Evolutionary conservation across 2,329 filamentous ascomycete species (phyloP).

Genomic region (Falciphora oryzae): DNA sequence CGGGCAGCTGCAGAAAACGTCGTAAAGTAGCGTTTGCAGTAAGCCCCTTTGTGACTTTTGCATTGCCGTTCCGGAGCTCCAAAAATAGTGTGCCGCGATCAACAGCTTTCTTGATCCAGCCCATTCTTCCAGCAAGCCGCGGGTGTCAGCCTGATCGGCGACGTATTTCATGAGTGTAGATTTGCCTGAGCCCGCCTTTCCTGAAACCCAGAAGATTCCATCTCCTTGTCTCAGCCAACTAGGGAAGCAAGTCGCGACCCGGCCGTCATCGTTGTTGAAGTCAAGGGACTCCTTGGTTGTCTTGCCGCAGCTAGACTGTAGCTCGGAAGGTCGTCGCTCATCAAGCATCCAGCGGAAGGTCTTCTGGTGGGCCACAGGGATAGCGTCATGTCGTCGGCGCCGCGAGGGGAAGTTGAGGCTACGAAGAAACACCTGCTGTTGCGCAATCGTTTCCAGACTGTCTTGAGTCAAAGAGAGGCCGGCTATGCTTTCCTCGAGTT

Average conservation of each 20-base stretch:
- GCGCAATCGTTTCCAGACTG: neutral
- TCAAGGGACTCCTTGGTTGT: neutral
- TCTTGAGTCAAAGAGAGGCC: neutral
- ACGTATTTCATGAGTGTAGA: slow-evolving; percentile 12
- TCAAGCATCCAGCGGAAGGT: slow-evolving; percentile 11
- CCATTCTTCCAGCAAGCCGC: neutral
- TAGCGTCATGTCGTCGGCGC: neutral
- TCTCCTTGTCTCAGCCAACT: neutral
- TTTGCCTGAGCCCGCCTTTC: slow-evolving; percentile 9
- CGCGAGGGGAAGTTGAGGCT: slow-evolving; percentile 1
- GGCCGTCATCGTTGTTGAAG: no score
- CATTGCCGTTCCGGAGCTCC: slow-evolving; percentile 9
- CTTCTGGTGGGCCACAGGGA: slow-evolving; percentile 1
- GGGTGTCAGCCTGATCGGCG: neutral
- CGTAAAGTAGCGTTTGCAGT: slow-evolving; percentile 8
- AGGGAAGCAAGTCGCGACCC: neutral
- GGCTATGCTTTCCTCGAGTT: neutral
- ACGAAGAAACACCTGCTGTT: neutral
- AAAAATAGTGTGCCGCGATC: slow-evolving; percentile 11
- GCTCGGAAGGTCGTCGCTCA: neutral
- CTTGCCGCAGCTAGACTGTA: neutral
- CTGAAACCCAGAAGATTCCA: slow-evolving; percentile 11
- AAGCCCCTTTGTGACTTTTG: slow-evolving; percentile 12
- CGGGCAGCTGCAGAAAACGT: slow-evolving; percentile 9
- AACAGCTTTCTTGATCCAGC: neutral